Base-by-base conservation (phyloP, 2,329 filamentous ascomycete species). In the Colletotrichum somersetense region DNA sequence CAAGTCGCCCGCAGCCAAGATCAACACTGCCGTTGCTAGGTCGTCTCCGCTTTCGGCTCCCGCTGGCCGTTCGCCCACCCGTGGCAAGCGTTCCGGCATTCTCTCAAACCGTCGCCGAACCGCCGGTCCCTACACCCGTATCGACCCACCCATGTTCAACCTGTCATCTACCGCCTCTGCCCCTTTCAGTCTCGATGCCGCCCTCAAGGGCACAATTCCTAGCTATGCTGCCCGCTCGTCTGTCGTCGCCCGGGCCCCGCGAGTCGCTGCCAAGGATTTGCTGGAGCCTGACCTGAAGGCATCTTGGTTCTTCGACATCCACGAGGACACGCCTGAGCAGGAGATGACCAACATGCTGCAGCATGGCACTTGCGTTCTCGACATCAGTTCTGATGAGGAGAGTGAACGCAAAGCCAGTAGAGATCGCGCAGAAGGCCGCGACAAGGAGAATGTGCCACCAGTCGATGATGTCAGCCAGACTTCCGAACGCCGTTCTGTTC, bases 401-500 rank as follows among this genome's bases (percentile, higher is more conserved):
- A 88, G 83, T 38, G 87, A 89, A 77, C 86, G 84, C 62, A 88
- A 88, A 78, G 82, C 87, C 55, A 83, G 77, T 62, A 82, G 82
- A 75, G 87, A 86, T 78, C 80, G 85, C 75, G 85, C 86, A 42
- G 89, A 93, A 75, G 88, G 89, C 57, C 87, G 90, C 42, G 93
- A 94, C 78, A 99, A 99, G 86, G 96, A 99, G 85, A 99, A 99
- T 79, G 90, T 97, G 23, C 93, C 96, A 5, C 96, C 96, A 2
- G 80, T 83, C 3, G 88, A 89, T 67, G 91, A 93, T 57, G 81
- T 92, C 50, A 89, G 88, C 38, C 88, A 92, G 77, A 90, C 89
- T 0, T 83, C 83, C 20, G 75, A 77, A 30, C 77, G 81, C 2
- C 78, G 79, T 0, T 76, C 78, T n/a, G 74, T 80, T 33, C 79